Evolutionary conservation across 208 protist species (phyloP), one percentile per base, ranked within the genome.

Genomic region (Acanthamoeba royreba): DNA sequence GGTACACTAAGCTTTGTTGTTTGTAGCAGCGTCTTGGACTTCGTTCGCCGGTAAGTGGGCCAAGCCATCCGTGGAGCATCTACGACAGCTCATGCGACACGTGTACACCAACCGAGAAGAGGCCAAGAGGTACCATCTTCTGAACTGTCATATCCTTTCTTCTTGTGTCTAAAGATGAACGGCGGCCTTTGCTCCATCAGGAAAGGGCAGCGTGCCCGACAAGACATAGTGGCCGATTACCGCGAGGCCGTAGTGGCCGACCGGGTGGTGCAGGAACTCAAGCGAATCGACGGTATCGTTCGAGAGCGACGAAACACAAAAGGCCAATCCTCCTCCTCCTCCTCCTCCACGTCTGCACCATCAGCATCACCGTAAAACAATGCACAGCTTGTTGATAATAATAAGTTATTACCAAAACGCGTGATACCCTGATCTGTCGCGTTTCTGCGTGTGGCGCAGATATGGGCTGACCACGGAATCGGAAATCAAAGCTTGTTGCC

Each of bases 41-140:
- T 1, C 22, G 90, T 93, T 92, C 40, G 28, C 88, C 15, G 90
- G 90, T 69, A 2, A 86, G 25, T 93, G 90, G 90, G 90, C 90
- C 11, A 28, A 66, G 47, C 90, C 90, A 9, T 61, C 43, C 19
- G 90, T 93, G 28, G 13, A 35, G 17, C 90, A 93, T n/a, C 72
- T 93, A 46, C 90, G 33, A 8, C 42, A 58, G 33, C 90, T 93
- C 11, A 93, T 93, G 90, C 61, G 90, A 9, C 43, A 55, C 8
- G 90, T 93, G n/a, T 90, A 42, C 52, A 11, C 31, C 38, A 49
- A 92, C n/a, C 42, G 88, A 81, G 88, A 79, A 43, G 88, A 49
- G 38, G 88, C 61, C n/a, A 49, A 92, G 46, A n/a, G 88, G 88
- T 81, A 25, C 22, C 0, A 7, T 22, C 22, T 33, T 40, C 38